These are phyloP conservation scores for Jackrogersella multiformis DNA, from an alignment of 495 filamentous ascomycete genomes.

Conservation along the genomic window DNA sequence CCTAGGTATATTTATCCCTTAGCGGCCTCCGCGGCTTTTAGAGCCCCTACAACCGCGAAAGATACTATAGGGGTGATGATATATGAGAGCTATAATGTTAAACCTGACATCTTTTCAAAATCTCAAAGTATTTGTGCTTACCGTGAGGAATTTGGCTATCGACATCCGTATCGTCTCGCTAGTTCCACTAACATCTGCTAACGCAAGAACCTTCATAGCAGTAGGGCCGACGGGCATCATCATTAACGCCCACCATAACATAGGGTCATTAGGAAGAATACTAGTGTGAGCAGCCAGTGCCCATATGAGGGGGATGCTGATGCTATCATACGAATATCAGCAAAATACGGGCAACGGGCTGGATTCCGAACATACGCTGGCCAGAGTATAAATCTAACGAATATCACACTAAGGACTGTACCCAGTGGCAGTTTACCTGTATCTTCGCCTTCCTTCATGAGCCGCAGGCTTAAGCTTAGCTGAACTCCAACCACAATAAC, in stretches of 20 bases:
- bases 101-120: neutral
- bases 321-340: slow-evolving; percentile 13
- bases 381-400: slow-evolving; percentile 73
- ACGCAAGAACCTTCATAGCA: slow-evolving; percentile 72
- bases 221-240: slow-evolving; percentile 78
- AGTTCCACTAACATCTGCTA: slow-evolving; percentile 71
- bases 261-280: slow-evolving; percentile 68
- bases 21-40: slow-evolving; percentile 24
- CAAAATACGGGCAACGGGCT: neutral
- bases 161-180: slow-evolving; percentile 69
- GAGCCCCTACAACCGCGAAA: slow-evolving; percentile 48
- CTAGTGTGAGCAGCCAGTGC: slow-evolving; percentile 66
- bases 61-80: slow-evolving; percentile 49
- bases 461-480: slow-evolving; percentile 62
- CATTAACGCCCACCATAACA: slow-evolving; percentile 82
- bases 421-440: slow-evolving; percentile 57
- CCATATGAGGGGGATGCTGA: slow-evolving; percentile 69
- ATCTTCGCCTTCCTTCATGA: slow-evolving; percentile 58
- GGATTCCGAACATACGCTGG: slow-evolving; percentile 55
- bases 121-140: slow-evolving; percentile 47
- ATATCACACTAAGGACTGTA: slow-evolving; percentile 63
- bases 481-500: slow-evolving; percentile 78
- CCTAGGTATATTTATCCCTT: slow-evolving; percentile 12
- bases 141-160: slow-evolving; percentile 75
- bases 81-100: slow-evolving; percentile 34